Base-by-base conservation (phyloP, 306 rosid genomes). In the Geum urbanum region DNA sequence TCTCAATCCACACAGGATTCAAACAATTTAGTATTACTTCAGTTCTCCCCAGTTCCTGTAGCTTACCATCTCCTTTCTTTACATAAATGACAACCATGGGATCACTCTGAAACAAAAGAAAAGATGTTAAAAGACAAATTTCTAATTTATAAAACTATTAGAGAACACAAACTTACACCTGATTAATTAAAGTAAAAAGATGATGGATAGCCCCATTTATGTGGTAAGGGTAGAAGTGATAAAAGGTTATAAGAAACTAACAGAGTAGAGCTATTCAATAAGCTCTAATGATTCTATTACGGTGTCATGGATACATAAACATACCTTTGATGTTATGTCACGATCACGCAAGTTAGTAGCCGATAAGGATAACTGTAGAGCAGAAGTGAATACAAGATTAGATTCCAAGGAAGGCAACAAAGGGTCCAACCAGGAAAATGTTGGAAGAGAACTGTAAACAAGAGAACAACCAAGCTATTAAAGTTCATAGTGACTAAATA, bases 41-140 rank as follows among this genome's bases (percentile, higher is more conserved):
- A 16, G 96, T 88, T 67, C 96, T 88, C 37, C 97, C 97, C 49
- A 92, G 66, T 73, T 90, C 98, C 74, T 85, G 80, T 19, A 88
- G 82, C 74, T 41, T 83, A 5, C 88, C 96, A 77, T 81, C 86
- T 52, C 20, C 72, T 75, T 82, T 86, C 80, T 90, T 85, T 11
- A 67, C 63, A 67, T 20, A 85, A 37, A 66, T 85, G 53, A 85
- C 87, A 19, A 72, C 87, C 96, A 92, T 92, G 9, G 98, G 96
- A 84, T 92, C 98, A 78, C 98, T 77, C 83, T 83, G 87, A n/a
- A 45, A 74, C 24, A 37, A 46, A 22, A 56, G 0, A 8, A 62
- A 0, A 69, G 2, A 48, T 11, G 49, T 60, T 53, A 37, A 55
- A 63, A 10, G 27, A 24, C 27, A 0, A 24, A 24, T 24, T 24